These are phyloP conservation scores for Verticillium nubilum DNA, from an alignment of 2,329 filamentous ascomycete species.

Conservation along the genomic window DNA sequence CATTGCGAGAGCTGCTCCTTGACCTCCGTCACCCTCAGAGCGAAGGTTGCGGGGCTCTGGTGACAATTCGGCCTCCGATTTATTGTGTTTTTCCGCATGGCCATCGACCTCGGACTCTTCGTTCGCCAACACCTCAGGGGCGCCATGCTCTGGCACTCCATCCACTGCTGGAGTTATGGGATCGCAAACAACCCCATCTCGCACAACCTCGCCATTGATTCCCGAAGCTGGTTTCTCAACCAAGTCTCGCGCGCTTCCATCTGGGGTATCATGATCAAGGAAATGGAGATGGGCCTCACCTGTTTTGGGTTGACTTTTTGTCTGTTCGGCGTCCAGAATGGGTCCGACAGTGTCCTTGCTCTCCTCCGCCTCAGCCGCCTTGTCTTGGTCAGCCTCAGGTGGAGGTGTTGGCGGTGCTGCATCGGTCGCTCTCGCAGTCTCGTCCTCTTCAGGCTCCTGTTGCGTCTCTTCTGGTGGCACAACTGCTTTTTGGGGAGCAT, in stretches of 20 bases:
- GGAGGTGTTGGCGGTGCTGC: background rate
- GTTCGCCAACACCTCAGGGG: background rate
- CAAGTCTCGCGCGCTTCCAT: conserved; percentile 11
- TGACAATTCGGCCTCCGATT: background rate
- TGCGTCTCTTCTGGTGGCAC: background rate
- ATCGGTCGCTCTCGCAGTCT: background rate
- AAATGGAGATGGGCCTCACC: conserved; percentile 23
- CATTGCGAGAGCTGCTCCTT: too few species aligned
- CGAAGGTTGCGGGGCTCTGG: background rate
- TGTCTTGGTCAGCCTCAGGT: conserved; percentile 3
- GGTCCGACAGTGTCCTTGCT: conserved; percentile 12
- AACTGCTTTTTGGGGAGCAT: background rate
- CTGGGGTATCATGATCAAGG: conserved; percentile 18
- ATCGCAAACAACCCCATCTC: background rate
- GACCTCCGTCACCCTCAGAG: too few species aligned
- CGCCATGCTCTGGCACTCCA: background rate
- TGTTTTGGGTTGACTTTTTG: conserved; percentile 14
- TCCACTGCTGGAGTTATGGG: background rate
- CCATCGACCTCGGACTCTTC: background rate
- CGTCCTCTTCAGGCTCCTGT: conserved; percentile 1
- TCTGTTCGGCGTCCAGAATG: conserved; percentile 5
- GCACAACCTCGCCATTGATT: background rate
- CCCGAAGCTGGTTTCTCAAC: conserved; percentile 1
- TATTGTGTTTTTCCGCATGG: background rate
- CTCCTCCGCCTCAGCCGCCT: conserved; percentile 10